These are phyloP conservation scores for Litsea cubeba DNA, from an alignment of 164 flowering plant species.

Conservation along the genomic window DNA sequence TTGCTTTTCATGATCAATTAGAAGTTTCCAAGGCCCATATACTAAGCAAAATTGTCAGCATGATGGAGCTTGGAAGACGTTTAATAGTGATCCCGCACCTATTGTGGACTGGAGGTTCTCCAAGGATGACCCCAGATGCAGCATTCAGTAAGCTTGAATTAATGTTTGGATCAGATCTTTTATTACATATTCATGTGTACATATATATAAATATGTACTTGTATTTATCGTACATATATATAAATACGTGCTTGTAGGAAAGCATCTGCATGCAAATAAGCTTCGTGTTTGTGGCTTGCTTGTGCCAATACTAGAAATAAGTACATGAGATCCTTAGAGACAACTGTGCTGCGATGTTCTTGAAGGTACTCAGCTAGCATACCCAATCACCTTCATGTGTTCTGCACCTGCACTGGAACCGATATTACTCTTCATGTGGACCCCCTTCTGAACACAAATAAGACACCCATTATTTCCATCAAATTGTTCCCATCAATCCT, in stretches of 20 bases:
- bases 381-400: neutral
- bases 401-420: neutral
- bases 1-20: slow-evolving; percentile 23
- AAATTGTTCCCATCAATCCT: too few species aligned
- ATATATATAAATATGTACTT: neutral
- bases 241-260: neutral
- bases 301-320: neutral
- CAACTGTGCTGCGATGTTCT: neutral
- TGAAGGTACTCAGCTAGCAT: neutral
- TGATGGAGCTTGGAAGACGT: slow-evolving; percentile 18
- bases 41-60: slow-evolving; percentile 26
- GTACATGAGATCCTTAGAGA: neutral
- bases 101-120: neutral
- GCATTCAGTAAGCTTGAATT: neutral
- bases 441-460: too few species aligned
- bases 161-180: neutral
- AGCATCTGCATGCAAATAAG: neutral
- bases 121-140: neutral
- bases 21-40: slow-evolving; percentile 23
- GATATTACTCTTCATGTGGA: neutral
- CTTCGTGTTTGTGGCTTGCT: neutral
- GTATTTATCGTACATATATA: neutral
- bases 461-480: too few species aligned
- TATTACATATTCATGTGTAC: neutral
- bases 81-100: slow-evolving; percentile 27